phyloP scores from a whole-genome alignment of 2,329 filamentous ascomycete genomes.

The Teratosphaeria destructans region DNA sequence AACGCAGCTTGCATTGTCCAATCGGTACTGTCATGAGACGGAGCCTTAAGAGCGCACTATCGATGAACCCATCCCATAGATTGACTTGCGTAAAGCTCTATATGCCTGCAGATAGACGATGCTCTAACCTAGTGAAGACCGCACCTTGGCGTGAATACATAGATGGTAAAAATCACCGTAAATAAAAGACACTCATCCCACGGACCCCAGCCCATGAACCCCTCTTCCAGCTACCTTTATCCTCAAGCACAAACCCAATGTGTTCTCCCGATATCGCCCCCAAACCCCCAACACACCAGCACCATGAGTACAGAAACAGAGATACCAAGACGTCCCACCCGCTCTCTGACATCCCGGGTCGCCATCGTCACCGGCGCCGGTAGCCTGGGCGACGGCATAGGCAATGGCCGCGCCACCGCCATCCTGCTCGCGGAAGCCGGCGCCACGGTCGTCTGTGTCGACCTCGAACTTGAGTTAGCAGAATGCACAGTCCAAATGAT shows the following conservation, averaged over 20 bases:
- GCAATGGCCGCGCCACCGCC: slow-evolving; percentile 49
- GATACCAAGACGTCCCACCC: slow-evolving; percentile 23
- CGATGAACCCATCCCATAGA: neutral
- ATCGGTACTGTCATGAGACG: neutral
- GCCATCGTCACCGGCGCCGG: slow-evolving; percentile 53
- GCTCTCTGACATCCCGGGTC: slow-evolving; percentile 33
- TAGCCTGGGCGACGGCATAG: slow-evolving; percentile 46
- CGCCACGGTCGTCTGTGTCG: slow-evolving; percentile 49
- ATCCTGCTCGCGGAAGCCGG: slow-evolving; percentile 51
- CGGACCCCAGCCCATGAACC: neutral
- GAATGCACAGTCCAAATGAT: slow-evolving; percentile 46
- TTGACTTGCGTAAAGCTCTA: neutral
- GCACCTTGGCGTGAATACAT: neutral
- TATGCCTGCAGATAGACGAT: neutral
- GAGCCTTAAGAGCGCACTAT: neutral
- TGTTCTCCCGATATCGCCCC: neutral
- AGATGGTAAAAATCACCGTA: neutral
- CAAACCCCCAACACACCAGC: neutral
- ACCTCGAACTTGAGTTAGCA: slow-evolving; percentile 41
- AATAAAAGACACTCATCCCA: neutral
- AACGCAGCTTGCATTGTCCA: no score
- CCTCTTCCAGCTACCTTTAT: neutral
- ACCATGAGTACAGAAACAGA: slow-evolving; percentile 17
- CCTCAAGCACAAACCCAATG: neutral
- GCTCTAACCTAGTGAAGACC: neutral